Percentiles rank a stretch among this genome's conserved stretches.
These are phyloP conservation scores for Cercospora canescens DNA, from an alignment of 2,329 filamentous ascomycete species.

Conservation along the genomic window DNA sequence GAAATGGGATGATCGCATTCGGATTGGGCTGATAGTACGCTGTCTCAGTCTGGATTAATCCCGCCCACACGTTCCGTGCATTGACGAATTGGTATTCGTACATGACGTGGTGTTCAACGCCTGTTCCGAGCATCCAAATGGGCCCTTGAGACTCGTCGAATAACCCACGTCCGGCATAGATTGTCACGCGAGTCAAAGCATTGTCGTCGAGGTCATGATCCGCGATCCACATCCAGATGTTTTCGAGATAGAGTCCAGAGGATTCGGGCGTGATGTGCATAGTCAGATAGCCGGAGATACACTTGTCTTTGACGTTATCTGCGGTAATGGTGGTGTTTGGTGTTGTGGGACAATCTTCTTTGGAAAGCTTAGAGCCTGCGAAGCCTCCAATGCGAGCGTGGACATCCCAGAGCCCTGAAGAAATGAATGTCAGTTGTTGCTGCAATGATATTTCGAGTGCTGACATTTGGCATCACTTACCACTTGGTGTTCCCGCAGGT, in stretches of 20 bases:
- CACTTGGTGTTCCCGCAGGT: slow-evolving; percentile 64
- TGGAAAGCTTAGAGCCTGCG: slow-evolving; percentile 74
- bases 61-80: slow-evolving; percentile 53
- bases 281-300: slow-evolving; percentile 40
- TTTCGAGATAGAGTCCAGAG: slow-evolving; percentile 69
- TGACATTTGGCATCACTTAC: no score
- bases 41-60: slow-evolving; percentile 57
- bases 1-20: slow-evolving; percentile 56
- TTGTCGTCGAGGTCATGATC: slow-evolving; percentile 53
- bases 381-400: slow-evolving; percentile 91
- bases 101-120: slow-evolving; percentile 55
- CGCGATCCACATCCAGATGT: slow-evolving; percentile 55
- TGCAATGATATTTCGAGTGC: no score
- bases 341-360: slow-evolving; percentile 69
- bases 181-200: slow-evolving; percentile 39
- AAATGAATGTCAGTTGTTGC: no score
- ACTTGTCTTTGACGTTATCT: no score
- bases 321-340: slow-evolving; percentile 69
- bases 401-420: slow-evolving; percentile 91
- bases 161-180: slow-evolving; percentile 49
- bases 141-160: slow-evolving; percentile 47
- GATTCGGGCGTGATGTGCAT: slow-evolving; percentile 50
- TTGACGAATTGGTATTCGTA: slow-evolving; percentile 56
- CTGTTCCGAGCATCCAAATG: slow-evolving; percentile 56
- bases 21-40: slow-evolving; percentile 58